Conservation (phyloP, 2,329 filamentous ascomycete genomes). For the Dothistroma septosporum region DNA sequence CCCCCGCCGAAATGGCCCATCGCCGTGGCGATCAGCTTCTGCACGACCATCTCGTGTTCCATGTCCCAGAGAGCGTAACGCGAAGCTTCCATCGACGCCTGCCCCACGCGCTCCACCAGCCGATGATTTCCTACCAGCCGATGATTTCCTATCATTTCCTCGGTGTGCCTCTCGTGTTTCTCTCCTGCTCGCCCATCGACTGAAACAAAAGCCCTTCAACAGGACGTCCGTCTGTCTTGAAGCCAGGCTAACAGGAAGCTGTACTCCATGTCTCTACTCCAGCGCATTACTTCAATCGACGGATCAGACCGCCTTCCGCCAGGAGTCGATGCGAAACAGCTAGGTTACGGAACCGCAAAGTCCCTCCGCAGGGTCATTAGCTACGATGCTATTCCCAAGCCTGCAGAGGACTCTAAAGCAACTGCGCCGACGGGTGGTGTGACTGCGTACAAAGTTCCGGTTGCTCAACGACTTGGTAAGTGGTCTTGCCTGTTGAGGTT, state of each 20-base stretch:
- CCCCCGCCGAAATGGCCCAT: background rate
- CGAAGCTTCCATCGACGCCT: background rate
- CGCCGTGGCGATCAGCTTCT: background rate
- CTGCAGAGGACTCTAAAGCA: constrained; percentile 36
- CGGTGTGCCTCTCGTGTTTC: background rate
- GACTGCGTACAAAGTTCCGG: constrained; percentile 49
- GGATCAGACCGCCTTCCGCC: constrained; percentile 44
- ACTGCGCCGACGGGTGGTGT: constrained; percentile 40
- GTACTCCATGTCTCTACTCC: constrained; percentile 47
- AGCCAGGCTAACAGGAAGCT: background rate
- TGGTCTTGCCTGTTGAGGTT: background rate
- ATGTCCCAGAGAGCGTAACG: background rate
- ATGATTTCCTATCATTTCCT: constrained; percentile 3
- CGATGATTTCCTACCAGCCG: background rate
- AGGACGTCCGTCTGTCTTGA: background rate
- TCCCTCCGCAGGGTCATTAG: constrained; percentile 41
- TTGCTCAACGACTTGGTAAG: constrained; percentile 32
- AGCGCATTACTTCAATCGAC: constrained; percentile 50
- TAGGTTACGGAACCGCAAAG: constrained; percentile 25
- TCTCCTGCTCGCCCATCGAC: background rate
- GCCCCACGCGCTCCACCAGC: constrained; percentile 1
- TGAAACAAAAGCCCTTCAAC: constrained; percentile 7
- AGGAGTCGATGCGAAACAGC: constrained; percentile 15
- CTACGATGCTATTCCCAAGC: constrained; percentile 47
- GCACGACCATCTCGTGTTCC: constrained; percentile 3